These are phyloP conservation scores for Lachancea fermentati DNA, from an alignment of 805 yeast species.

Conservation along the genomic window DNA sequence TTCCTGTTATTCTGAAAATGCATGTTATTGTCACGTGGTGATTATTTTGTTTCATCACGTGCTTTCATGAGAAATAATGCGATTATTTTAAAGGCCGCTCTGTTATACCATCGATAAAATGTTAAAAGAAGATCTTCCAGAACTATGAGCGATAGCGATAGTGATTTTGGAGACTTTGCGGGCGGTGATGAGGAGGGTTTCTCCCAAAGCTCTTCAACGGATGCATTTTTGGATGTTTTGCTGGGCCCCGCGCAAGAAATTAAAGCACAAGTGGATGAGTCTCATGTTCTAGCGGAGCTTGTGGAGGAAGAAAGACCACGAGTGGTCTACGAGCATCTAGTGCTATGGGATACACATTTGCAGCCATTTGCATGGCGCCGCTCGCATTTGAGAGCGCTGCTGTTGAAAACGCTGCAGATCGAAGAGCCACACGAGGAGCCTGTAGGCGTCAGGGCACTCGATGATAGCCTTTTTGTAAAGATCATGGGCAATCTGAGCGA, in stretches of 20 bases:
- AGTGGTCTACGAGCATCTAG: constrained; percentile 29
- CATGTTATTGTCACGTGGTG: not conserved
- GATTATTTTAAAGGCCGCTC: no score
- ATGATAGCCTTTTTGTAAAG: not conserved
- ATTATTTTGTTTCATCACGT: no score
- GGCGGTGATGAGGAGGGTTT: constrained; percentile 27
- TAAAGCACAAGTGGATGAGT: not conserved
- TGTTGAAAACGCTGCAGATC: constrained; percentile 26
- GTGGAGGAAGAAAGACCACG: constrained; percentile 25
- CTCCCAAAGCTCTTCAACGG: not conserved
- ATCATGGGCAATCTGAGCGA: not conserved
- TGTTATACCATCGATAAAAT: no score
- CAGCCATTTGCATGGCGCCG: constrained; percentile 27
- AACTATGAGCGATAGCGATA: constrained; percentile 19
- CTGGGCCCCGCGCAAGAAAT: constrained; percentile 2
- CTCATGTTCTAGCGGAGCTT: constrained; percentile 13
- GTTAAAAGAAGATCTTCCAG: not conserved
- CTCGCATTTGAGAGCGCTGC: constrained; percentile 20
- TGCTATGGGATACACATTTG: constrained; percentile 16
- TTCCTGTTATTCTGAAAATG: not conserved
- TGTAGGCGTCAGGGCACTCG: not conserved
- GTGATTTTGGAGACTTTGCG: constrained; percentile 33
- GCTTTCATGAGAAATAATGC: no score
- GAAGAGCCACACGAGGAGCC: constrained; percentile 11
- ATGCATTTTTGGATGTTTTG: constrained; percentile 1